phyloP scores from a whole-genome alignment of 306 rosid species.

The Lathyrus sativus region DNA sequence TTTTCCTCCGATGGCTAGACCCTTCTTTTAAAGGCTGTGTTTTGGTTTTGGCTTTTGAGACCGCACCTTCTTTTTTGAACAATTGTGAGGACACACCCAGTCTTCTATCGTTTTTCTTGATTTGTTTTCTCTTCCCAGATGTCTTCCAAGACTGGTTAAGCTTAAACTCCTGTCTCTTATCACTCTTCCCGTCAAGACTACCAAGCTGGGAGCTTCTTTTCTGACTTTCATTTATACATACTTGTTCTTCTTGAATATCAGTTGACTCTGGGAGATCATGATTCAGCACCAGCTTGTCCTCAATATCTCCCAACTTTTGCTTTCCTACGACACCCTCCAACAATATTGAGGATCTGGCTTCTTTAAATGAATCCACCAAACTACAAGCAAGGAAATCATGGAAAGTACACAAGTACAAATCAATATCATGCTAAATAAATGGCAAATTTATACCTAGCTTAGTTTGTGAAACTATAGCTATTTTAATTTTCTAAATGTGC shows the following conservation, averaged over 20 bases:
- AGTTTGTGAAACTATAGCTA: background rate
- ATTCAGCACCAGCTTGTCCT: background rate
- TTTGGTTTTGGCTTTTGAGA: conserved; percentile 42
- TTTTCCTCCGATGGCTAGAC: conserved; percentile 24
- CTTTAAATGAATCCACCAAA: conserved; percentile 55
- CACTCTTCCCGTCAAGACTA: conserved; percentile 35
- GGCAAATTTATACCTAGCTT: background rate
- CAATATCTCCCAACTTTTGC: conserved; percentile 34
- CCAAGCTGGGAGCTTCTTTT: conserved; percentile 25
- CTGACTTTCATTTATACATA: conserved; percentile 16
- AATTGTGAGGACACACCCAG: conserved; percentile 31
- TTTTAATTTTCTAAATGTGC: too few relatives aligned
- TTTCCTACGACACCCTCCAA: conserved; percentile 55
- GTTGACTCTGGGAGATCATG: conserved; percentile 6
- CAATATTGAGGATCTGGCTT: conserved; percentile 53
- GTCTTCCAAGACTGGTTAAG: conserved; percentile 36
- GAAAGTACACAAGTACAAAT: conserved; percentile 6
- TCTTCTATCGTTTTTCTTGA: conserved; percentile 25
- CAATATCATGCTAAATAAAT: conserved; percentile 27
- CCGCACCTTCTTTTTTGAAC: background rate
- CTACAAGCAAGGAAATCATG: conserved; percentile 47
- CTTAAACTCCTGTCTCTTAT: conserved; percentile 12
- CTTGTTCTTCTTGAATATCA: conserved; percentile 30
- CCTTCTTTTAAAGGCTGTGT: conserved; percentile 28
- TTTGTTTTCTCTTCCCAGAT: conserved; percentile 38